These are phyloP conservation scores for Globisporangium paroecandrum DNA, from an alignment of 352 stramenopile species.

Conservation along the genomic window DNA sequence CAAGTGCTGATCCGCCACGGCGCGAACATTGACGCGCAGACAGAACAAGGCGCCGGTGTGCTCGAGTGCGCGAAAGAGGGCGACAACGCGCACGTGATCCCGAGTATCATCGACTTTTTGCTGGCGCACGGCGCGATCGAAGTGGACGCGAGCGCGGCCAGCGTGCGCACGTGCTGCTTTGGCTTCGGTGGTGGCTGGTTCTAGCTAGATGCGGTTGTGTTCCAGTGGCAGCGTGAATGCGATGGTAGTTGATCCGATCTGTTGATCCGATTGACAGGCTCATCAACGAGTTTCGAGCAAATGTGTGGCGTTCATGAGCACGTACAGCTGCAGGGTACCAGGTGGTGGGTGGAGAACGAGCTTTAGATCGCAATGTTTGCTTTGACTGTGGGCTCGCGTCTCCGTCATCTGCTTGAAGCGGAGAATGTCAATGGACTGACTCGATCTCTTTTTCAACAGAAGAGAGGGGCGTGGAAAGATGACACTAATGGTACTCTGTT, in stretches of 20 bases:
- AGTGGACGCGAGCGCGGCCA: conserved; percentile 10
- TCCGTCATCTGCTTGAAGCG: neutral
- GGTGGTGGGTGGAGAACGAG: neutral
- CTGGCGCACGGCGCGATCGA: conserved; percentile 16
- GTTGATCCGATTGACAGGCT: neutral
- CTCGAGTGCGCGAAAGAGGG: conserved; percentile 21
- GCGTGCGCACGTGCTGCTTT: conserved; percentile 17
- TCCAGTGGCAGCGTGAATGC: neutral
- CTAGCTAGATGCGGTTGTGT: neutral
- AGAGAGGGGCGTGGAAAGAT: too few relatives aligned
- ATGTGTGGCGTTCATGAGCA: neutral
- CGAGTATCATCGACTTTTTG: conserved; percentile 19
- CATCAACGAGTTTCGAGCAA: neutral
- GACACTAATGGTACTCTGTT: too few relatives aligned
- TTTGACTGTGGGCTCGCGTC: neutral
- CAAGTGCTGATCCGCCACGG: conserved; percentile 16
- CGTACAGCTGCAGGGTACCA: neutral
- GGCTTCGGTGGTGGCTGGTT: neutral
- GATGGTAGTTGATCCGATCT: neutral
- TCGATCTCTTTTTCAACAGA: neutral
- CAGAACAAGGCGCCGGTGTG: conserved; percentile 16
- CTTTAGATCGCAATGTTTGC: neutral
- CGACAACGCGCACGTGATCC: conserved; percentile 18
- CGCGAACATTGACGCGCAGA: conserved; percentile 19
- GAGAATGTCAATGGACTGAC: neutral